A percentile compares a stretch with the other conserved stretches of the same genome.
Evolutionary conservation across 345 rosid species (phyloP).

Genomic region (Arabidopsis arenosa): DNA sequence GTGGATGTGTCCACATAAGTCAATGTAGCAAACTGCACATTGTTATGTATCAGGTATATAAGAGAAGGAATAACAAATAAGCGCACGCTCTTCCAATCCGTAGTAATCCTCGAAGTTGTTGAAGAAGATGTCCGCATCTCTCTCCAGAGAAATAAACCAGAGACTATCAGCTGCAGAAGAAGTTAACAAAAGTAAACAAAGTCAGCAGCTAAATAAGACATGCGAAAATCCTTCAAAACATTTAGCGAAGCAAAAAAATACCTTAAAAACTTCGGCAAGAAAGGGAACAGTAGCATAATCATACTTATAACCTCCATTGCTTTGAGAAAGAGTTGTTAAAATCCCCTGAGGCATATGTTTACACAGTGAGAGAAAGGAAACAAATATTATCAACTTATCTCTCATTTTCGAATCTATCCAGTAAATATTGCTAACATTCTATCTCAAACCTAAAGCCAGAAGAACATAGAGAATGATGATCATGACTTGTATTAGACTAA

Average conservation of each 20-base stretch:
- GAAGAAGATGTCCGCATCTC: conserved; percentile 57
- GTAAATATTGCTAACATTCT: neutral
- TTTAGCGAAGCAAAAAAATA: conserved; percentile 12
- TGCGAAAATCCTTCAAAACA: neutral
- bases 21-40: conserved; percentile 93
- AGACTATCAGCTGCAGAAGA: conserved; percentile 67
- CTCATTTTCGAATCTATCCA: neutral
- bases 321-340: conserved; percentile 87
- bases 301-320: conserved; percentile 78
- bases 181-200: neutral
- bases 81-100: conserved; percentile 84
- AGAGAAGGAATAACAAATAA: conserved; percentile 86
- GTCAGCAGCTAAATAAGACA: neutral
- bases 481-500: neutral
- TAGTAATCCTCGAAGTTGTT: conserved; percentile 71
- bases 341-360: conserved; percentile 63
- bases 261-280: conserved; percentile 95
- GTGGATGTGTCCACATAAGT: conserved; percentile 92
- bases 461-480: conserved; percentile 2
- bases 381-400: neutral
- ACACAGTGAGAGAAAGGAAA: conserved; percentile 1
- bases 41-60: conserved; percentile 87
- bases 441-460: neutral
- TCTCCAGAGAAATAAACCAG: conserved; percentile 83
- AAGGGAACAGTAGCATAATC: conserved; percentile 97